Conservation (phyloP, 768 basidiomycete genomes). For the Agaricus sinodeliciosus region DNA sequence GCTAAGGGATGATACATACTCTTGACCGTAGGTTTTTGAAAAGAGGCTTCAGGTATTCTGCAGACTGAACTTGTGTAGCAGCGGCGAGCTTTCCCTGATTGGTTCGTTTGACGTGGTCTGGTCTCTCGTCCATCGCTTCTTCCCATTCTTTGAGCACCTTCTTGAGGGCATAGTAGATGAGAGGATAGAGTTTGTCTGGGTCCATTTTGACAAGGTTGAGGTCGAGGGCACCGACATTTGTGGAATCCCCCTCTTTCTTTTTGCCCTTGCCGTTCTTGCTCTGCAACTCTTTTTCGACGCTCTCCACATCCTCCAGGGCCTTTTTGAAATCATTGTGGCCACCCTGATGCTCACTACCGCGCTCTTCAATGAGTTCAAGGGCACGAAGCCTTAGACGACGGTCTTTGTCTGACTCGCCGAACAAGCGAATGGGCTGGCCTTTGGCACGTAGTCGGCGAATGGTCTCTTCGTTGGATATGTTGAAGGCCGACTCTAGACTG, state of each 20-base stretch:
- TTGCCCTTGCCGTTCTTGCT: conserved; percentile 53
- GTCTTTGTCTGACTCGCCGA: conserved; percentile 94
- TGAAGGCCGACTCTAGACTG: conserved; percentile 57
- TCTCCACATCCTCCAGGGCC: conserved; percentile 83
- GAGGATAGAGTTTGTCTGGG: conserved; percentile 91
- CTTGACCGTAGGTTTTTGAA: conserved; percentile 87
- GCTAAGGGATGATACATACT: conserved; percentile 37
- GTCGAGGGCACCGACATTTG: conserved; percentile 59
- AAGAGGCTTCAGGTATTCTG: conserved; percentile 93
- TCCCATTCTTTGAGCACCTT: conserved; percentile 94
- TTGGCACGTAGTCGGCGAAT: conserved; percentile 83
- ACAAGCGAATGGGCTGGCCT: conserved; percentile 91
- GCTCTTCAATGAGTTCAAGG: conserved; percentile 92
- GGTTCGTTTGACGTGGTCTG: conserved; percentile 82
- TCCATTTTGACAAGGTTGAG: conserved; percentile 79
- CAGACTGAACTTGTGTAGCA: conserved; percentile 92
- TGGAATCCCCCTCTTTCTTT: conserved; percentile 57
- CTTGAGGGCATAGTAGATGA: conserved; percentile 96
- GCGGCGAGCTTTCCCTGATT: conserved; percentile 92
- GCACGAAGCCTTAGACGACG: conserved; percentile 84
- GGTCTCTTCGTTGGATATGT: conserved; percentile 91
- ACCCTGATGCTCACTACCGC: conserved; percentile 67
- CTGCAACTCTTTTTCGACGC: conserved; percentile 59
- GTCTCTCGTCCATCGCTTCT: conserved; percentile 88
- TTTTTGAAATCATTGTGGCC: conserved; percentile 96